A percentile compares a stretch with the other conserved stretches of the same genome.
phyloP scores from a whole-genome alignment of 2,329 filamentous ascomycete species.

The Penicillium expansum region DNA sequence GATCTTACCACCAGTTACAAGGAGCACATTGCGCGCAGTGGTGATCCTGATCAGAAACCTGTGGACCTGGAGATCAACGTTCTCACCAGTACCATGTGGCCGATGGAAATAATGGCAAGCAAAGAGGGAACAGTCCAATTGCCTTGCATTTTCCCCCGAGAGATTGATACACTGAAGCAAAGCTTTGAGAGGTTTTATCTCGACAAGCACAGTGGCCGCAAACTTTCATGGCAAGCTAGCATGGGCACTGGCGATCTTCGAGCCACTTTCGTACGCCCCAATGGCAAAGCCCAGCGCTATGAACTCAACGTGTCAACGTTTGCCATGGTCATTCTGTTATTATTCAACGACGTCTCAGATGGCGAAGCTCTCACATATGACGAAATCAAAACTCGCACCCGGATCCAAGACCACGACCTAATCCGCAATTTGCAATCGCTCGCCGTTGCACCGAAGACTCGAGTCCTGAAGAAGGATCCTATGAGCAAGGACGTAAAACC shows the following conservation, averaged over 20 bases:
- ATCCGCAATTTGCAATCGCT: slow-evolving; percentile 76
- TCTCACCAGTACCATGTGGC: slow-evolving; percentile 93
- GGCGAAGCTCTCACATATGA: slow-evolving; percentile 59
- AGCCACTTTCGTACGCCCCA: slow-evolving; percentile 69
- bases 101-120: slow-evolving; percentile 76
- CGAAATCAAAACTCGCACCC: slow-evolving; percentile 78
- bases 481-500: slow-evolving; percentile 73
- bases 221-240: slow-evolving; percentile 75
- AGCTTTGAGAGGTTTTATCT: slow-evolving; percentile 90
- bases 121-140: slow-evolving; percentile 49
- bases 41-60: slow-evolving; percentile 57
- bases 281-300: slow-evolving; percentile 72
- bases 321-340: slow-evolving; percentile 81
- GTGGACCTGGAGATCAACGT: slow-evolving; percentile 82
- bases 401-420: slow-evolving; percentile 72
- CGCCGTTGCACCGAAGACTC: slow-evolving; percentile 77
- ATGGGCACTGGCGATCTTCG: slow-evolving; percentile 85
- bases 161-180: slow-evolving; percentile 71
- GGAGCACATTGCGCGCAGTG: slow-evolving; percentile 61
- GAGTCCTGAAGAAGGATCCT: slow-evolving; percentile 76
- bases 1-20: slow-evolving; percentile 79
- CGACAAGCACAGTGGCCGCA: slow-evolving; percentile 79
- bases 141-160: slow-evolving; percentile 68
- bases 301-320: slow-evolving; percentile 92
- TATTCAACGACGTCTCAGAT: slow-evolving; percentile 75